Percentiles rank a stretch among this genome's conserved stretches.
These are phyloP conservation scores for Juncus effusus DNA, from an alignment of 176 grass and related monocot genomes.

Conservation along the genomic window DNA sequence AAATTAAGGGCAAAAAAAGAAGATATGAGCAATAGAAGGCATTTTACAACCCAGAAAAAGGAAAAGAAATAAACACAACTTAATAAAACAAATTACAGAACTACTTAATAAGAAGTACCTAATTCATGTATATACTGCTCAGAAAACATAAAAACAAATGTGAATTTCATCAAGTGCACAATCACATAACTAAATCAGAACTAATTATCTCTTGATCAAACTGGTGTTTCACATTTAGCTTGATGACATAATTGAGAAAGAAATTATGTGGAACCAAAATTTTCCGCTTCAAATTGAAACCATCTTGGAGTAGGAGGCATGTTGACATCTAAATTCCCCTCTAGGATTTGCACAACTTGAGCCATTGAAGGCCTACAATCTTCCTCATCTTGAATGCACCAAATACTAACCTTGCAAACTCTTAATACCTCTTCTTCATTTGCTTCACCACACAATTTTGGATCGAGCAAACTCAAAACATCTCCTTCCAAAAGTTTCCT, in stretches of 20 bases:
- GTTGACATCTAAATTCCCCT: slow-evolving; percentile 31
- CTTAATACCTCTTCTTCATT: slow-evolving; percentile 23
- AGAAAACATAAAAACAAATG: too few species aligned
- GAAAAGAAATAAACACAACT: too few species aligned
- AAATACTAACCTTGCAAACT: slow-evolving; percentile 43
- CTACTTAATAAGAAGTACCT: too few species aligned
- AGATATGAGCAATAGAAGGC: too few species aligned
- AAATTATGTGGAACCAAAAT: neutral
- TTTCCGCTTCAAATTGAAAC: slow-evolving; percentile 32
- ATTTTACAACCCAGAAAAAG: too few species aligned
- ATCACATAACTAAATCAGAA: too few species aligned
- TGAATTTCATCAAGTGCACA: too few species aligned
- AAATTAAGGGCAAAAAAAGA: too few species aligned
- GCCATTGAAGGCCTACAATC: slow-evolving; percentile 31
- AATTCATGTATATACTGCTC: too few species aligned
- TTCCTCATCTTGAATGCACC: slow-evolving; percentile 41
- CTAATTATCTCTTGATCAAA: too few species aligned
- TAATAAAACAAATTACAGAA: too few species aligned
- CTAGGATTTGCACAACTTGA: slow-evolving; percentile 36
- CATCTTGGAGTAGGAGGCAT: slow-evolving; percentile 36
- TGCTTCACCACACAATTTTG: slow-evolving; percentile 12
- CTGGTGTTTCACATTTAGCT: neutral
- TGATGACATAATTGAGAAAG: slow-evolving; percentile 13
- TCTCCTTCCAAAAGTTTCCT: slow-evolving; percentile 22
- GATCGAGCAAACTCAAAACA: slow-evolving; percentile 33